These are phyloP conservation scores for Ascochyta koolunga DNA, from an alignment of 2,329 filamentous ascomycete species.

Conservation along the genomic window DNA sequence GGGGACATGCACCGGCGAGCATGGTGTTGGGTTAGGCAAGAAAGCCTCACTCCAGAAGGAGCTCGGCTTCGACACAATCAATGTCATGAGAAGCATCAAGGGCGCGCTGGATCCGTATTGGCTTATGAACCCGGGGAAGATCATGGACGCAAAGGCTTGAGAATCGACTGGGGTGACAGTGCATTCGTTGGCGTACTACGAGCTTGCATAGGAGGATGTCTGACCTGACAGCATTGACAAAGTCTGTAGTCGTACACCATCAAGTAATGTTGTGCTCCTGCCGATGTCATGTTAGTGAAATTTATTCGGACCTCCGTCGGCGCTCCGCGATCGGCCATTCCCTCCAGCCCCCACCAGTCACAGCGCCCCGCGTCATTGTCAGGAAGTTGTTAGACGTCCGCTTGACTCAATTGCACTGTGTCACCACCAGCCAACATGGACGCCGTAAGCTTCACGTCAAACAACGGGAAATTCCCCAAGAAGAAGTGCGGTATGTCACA, in stretches of 20 bases:
- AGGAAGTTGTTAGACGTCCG: conserved; percentile 25
- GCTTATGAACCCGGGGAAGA: conserved; percentile 92
- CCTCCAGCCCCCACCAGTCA: conserved; percentile 28
- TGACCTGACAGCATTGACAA: conserved; percentile 21
- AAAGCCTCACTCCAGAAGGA: conserved; percentile 80
- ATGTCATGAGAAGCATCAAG: conserved; percentile 85
- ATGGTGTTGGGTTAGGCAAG: conserved; percentile 85
- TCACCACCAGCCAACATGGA: conserved; percentile 47
- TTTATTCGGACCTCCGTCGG: conserved; percentile 14
- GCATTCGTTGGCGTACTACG: neutral
- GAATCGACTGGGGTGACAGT: neutral
- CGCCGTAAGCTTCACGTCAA: conserved; percentile 51
- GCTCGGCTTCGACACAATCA: conserved; percentile 78
- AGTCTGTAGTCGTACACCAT: neutral
- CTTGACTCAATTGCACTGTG: conserved; percentile 31
- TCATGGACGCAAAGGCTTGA: conserved; percentile 66
- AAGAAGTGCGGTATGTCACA: conserved; percentile 58
- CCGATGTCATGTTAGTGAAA: conserved; percentile 6
- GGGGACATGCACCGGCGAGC: conserved; percentile 88
- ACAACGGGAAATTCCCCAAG: conserved; percentile 52
- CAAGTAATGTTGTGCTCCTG: neutral
- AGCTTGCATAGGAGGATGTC: conserved; percentile 30
- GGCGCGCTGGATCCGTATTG: conserved; percentile 80
- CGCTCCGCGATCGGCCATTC: conserved; percentile 36
- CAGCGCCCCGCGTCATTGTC: conserved; percentile 24